A percentile compares a stretch with the other conserved stretches of the same genome.
phyloP scores from a whole-genome alignment of 345 rosid genomes.

The Excoecaria cochinchinensis region DNA sequence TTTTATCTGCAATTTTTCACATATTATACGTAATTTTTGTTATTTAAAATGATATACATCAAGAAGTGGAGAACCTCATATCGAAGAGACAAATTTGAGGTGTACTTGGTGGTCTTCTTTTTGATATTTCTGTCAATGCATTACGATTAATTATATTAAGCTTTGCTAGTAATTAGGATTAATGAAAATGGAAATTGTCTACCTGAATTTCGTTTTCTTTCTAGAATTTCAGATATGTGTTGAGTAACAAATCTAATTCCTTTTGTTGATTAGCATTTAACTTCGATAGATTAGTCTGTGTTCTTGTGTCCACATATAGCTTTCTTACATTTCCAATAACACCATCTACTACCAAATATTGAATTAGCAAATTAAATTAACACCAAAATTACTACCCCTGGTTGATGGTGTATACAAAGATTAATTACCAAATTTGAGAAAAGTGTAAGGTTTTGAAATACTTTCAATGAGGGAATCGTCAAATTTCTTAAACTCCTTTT shows the following conservation, averaged over 20 bases:
- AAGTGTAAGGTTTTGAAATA: slow-evolving; percentile 53
- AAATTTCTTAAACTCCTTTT: slow-evolving; percentile 45
- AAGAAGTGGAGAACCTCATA: slow-evolving; percentile 49
- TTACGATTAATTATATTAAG: background rate
- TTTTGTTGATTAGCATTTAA: slow-evolving; percentile 38
- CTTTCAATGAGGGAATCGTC: slow-evolving; percentile 29
- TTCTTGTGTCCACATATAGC: slow-evolving; percentile 57
- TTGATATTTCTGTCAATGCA: slow-evolving; percentile 29
- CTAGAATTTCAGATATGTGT: slow-evolving; percentile 38
- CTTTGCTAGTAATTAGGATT: background rate
- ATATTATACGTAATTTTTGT: background rate
- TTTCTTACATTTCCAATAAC: slow-evolving; percentile 48
- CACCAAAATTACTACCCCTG: no score
- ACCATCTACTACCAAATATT: slow-evolving; percentile 25
- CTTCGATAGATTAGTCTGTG: slow-evolving; percentile 53
- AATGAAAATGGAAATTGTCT: background rate
- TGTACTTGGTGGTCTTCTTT: slow-evolving; percentile 10
- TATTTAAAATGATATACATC: slow-evolving; percentile 35
- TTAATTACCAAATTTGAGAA: slow-evolving; percentile 51
- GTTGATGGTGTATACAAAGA: background rate
- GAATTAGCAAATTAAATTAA: background rate
- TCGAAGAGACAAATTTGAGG: slow-evolving; percentile 22
- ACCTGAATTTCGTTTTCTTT: slow-evolving; percentile 43
- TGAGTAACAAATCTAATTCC: slow-evolving; percentile 35
- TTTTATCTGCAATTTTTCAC: background rate